Percentiles rank a stretch among this genome's conserved stretches.
Evolutionary conservation across 495 filamentous ascomycete genomes (phyloP).

Genomic region (Podospora fimiseda): DNA sequence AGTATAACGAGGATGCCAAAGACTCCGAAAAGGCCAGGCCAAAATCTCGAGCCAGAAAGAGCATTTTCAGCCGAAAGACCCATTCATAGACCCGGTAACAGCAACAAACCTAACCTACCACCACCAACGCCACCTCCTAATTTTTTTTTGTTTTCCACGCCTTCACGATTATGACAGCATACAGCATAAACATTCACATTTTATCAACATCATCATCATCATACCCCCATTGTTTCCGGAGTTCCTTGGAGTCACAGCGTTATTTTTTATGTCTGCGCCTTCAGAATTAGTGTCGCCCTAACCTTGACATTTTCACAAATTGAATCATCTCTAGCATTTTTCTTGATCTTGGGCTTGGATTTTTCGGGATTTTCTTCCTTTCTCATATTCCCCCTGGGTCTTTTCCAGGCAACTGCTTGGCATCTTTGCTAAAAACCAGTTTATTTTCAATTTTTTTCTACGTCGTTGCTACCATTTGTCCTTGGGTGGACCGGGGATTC

Average conservation of each 20-base stretch:
- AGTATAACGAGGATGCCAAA: constrained; percentile 64
- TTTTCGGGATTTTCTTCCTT: not conserved
- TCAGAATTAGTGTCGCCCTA: not conserved
- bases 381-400: not conserved
- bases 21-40: constrained; percentile 31
- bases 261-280: not conserved
- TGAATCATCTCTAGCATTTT: not conserved
- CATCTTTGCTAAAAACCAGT: not conserved
- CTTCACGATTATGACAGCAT: constrained; percentile 20
- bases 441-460: not conserved
- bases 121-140: not conserved
- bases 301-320: not conserved
- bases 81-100: constrained; percentile 2
- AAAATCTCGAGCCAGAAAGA: constrained; percentile 41
- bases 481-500: not conserved
- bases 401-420: not conserved
- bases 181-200: constrained; percentile 6
- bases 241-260: constrained; percentile 12
- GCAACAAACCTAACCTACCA: not conserved
- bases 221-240: constrained; percentile 14
- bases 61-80: constrained; percentile 36
- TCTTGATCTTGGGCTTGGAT: not conserved
- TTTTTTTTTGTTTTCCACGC: constrained; percentile 3
- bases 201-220: constrained; percentile 11
- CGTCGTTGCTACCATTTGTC: too few relatives aligned